A percentile compares a stretch with the other conserved stretches of the same genome.
Evolutionary conservation across 2,329 filamentous ascomycete species (phyloP).

Genomic region (Moelleriella libera): DNA sequence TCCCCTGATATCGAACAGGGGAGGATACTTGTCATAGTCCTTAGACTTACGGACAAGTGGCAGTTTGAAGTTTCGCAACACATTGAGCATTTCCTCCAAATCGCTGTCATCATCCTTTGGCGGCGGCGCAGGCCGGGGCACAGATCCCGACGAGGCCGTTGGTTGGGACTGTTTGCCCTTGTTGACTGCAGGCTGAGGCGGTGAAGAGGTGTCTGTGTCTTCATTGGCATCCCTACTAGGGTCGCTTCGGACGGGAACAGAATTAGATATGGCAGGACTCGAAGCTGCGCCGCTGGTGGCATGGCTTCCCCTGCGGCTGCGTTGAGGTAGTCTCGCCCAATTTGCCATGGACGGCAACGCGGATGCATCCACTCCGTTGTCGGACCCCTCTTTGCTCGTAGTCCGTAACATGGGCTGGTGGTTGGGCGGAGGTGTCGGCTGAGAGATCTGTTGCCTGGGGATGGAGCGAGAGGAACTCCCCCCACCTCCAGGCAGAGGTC

Average conservation of each 20-base stretch:
- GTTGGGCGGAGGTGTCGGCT: constrained; percentile 23
- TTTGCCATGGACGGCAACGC: constrained; percentile 88
- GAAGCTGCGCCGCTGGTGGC: constrained; percentile 69
- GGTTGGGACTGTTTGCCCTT: constrained; percentile 5
- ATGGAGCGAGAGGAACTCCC: constrained; percentile 37
- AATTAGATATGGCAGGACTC: constrained; percentile 61
- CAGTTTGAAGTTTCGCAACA: constrained; percentile 9
- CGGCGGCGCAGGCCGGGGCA: not conserved
- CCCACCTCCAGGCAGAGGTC: constrained; percentile 40
- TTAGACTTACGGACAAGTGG: not conserved
- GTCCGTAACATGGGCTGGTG: constrained; percentile 60
- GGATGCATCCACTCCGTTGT: constrained; percentile 62
- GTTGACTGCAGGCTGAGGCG: constrained; percentile 9
- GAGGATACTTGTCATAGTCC: constrained; percentile 32
- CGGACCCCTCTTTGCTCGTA: constrained; percentile 63
- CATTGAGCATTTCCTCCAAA: constrained; percentile 12
- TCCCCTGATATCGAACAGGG: constrained; percentile 69
- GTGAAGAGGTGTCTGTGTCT: constrained; percentile 13
- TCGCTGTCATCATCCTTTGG: not conserved
- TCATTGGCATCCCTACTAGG: constrained; percentile 28
- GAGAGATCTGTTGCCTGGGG: constrained; percentile 33
- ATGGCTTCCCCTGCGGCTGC: constrained; percentile 60
- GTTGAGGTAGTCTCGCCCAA: constrained; percentile 66
- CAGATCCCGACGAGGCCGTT: not conserved
- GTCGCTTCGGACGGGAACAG: constrained; percentile 39